phyloP scores from a whole-genome alignment of 257 asterid species.

The Nicotiana attenuata region DNA sequence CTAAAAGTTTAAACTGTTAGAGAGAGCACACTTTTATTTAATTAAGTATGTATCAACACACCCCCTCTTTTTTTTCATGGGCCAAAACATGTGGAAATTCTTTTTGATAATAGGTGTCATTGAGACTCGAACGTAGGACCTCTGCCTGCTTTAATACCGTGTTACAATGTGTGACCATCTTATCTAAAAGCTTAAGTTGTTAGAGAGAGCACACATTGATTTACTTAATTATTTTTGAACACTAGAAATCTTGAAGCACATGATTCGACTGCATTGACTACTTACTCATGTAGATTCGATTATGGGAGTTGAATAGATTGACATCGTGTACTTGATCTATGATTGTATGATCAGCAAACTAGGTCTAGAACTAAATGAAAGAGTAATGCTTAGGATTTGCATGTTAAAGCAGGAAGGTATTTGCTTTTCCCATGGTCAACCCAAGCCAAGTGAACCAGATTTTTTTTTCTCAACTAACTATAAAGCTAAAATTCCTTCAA shows the following conservation, averaged over 20 bases:
- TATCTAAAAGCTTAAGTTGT: no score
- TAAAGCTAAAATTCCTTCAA: not conserved
- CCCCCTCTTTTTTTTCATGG: no score
- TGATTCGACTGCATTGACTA: not conserved
- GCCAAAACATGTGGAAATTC: no score
- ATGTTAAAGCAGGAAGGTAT: not conserved
- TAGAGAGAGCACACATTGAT: no score
- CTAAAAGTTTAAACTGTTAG: no score
- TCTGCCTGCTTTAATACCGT: no score
- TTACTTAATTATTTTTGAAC: no score
- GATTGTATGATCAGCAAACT: not conserved
- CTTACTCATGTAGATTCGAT: not conserved
- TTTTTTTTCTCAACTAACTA: not conserved
- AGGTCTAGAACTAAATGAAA: not conserved
- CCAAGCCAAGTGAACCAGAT: not conserved
- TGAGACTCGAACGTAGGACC: no score
- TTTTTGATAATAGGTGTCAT: no score
- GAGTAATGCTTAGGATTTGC: not conserved
- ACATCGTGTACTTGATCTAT: not conserved
- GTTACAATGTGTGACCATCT: no score
- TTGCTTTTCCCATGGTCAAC: not conserved
- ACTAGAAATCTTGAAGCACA: not conserved
- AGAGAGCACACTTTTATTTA: no score
- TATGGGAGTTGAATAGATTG: not conserved
- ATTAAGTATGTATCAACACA: no score